These are phyloP conservation scores for Diaporthe aspalathi DNA, from an alignment of 2,329 filamentous ascomycete species.

Conservation along the genomic window DNA sequence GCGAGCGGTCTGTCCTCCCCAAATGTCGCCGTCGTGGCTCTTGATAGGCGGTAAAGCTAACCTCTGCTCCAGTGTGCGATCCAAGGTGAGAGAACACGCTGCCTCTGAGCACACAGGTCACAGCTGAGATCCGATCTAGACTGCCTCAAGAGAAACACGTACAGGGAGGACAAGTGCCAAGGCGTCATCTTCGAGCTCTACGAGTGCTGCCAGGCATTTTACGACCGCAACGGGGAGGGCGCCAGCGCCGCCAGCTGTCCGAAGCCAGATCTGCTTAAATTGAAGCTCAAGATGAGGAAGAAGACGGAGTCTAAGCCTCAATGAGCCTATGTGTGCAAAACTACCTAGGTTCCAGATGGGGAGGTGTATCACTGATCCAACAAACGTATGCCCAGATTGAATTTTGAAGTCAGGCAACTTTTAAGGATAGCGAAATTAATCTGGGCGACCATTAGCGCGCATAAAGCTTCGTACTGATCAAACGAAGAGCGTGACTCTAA, in stretches of 20 bases:
- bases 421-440: constrained; percentile 79
- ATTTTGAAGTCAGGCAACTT: constrained; percentile 71
- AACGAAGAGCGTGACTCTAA: constrained; percentile 99
- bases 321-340: constrained; percentile 5
- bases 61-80: constrained; percentile 77
- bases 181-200: constrained; percentile 85
- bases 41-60: constrained; percentile 1
- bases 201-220: constrained; percentile 92
- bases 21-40: not conserved
- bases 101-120: not conserved
- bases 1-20: constrained; percentile 72
- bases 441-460: constrained; percentile 99
- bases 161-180: constrained; percentile 86
- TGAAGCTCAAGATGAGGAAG: constrained; percentile 84
- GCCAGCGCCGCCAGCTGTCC: constrained; percentile 87
- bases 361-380: constrained; percentile 54
- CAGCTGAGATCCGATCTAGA: constrained; percentile 60
- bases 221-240: constrained; percentile 79
- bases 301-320: constrained; percentile 39
- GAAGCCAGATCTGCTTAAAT: constrained; percentile 78
- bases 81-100: constrained; percentile 70
- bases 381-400: constrained; percentile 52
- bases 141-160: constrained; percentile 86
- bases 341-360: not conserved
- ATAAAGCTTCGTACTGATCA: constrained; percentile 80